Evolutionary conservation across 768 basidiomycete genomes (phyloP).

Genomic region (Fomitopsis serialis): DNA sequence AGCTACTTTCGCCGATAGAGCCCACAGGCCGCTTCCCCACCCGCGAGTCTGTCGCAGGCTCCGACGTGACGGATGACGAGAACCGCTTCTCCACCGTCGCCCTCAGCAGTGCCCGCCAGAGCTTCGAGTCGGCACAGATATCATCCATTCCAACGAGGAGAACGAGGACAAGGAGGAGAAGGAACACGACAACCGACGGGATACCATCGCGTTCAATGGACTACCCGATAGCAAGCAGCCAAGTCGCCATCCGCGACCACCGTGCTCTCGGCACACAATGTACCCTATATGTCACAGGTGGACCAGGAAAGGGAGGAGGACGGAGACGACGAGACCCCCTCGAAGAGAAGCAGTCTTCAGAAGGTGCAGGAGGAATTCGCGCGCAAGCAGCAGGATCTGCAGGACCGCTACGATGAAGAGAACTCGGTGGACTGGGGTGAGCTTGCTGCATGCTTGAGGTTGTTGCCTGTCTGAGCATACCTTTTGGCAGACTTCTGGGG

Average conservation of each 20-base stretch:
- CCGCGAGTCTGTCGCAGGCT: slow-evolving; percentile 43
- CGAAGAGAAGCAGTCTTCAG: slow-evolving; percentile 48
- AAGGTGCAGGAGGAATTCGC: slow-evolving; percentile 76
- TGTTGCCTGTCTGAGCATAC: slow-evolving; percentile 3
- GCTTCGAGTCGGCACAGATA: slow-evolving; percentile 21
- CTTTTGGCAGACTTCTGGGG: slow-evolving; percentile 83
- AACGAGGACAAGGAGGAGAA: slow-evolving; percentile 22
- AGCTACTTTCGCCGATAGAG: slow-evolving; percentile 25
- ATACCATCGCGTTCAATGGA: slow-evolving; percentile 21
- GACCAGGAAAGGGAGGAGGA: slow-evolving; percentile 34
- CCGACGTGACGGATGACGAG: slow-evolving; percentile 61
- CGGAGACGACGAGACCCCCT: slow-evolving; percentile 36
- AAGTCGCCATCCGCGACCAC: slow-evolving; percentile 59
- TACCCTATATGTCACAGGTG: slow-evolving; percentile 51
- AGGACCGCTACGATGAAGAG: slow-evolving; percentile 29
- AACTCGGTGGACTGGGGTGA: slow-evolving; percentile 72
- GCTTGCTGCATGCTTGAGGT: slow-evolving; percentile 16
- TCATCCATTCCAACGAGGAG: too few species aligned
- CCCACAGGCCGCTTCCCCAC: slow-evolving; percentile 15
- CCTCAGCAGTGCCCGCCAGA: slow-evolving; percentile 31
- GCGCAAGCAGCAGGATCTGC: slow-evolving; percentile 55
- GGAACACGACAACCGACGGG: slow-evolving; percentile 21
- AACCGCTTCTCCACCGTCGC: slow-evolving; percentile 48
- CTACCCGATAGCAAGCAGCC: slow-evolving; percentile 40
- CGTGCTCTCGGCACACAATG: slow-evolving; percentile 44